These are phyloP conservation scores for Mycosphaerella sp. DNA, from an alignment of 2,329 filamentous ascomycete genomes.

Conservation along the genomic window DNA sequence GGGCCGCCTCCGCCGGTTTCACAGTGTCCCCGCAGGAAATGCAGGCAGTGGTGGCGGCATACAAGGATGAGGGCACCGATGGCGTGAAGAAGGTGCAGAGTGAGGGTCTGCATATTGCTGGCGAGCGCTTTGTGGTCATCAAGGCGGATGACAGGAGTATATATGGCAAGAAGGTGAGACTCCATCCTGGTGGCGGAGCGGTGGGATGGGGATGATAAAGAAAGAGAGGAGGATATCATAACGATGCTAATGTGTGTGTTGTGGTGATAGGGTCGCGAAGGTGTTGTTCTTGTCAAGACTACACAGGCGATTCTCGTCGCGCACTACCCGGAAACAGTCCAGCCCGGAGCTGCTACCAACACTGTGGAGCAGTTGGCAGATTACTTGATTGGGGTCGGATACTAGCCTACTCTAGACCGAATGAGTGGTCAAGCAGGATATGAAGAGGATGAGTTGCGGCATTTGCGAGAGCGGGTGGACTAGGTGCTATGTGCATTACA, in stretches of 20 bases:
- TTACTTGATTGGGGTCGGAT: constrained; percentile 73
- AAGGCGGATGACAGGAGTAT: constrained; percentile 70
- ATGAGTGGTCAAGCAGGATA: background rate
- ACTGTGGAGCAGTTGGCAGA: constrained; percentile 79
- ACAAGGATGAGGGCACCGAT: constrained; percentile 48
- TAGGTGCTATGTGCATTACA: background rate
- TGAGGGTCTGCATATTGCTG: constrained; percentile 68
- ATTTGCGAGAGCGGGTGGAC: background rate
- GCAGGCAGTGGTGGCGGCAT: constrained; percentile 46
- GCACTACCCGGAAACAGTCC: constrained; percentile 70
- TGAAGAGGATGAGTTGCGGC: background rate
- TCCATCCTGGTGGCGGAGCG: background rate
- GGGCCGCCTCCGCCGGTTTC: constrained; percentile 68
- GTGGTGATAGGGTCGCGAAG: constrained; percentile 61
- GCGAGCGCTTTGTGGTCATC: constrained; percentile 72
- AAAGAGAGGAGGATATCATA: background rate
- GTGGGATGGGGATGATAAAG: background rate
- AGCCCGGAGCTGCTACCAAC: constrained; percentile 68
- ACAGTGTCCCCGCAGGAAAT: constrained; percentile 59
- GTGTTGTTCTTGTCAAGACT: constrained; percentile 78
- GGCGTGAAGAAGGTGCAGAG: constrained; percentile 61
- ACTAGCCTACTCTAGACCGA: constrained; percentile 44
- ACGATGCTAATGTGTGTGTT: constrained; percentile 1
- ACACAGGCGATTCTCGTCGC: constrained; percentile 80
- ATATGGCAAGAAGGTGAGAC: constrained; percentile 69